These are phyloP conservation scores for Inga laurina DNA, from an alignment of 306 rosid species.

Conservation along the genomic window DNA sequence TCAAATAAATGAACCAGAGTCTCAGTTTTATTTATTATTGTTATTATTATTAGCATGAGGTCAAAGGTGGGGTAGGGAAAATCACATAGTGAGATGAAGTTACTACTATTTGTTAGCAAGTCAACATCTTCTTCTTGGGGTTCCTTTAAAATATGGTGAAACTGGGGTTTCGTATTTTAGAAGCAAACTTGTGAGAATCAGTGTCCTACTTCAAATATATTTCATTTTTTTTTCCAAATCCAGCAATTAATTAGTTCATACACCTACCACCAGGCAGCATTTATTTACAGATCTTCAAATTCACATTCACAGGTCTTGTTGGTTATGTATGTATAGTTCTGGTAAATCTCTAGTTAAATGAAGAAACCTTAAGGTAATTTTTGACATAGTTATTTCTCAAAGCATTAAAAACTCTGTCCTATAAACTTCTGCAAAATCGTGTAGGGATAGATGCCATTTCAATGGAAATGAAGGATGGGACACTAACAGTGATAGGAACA, in stretches of 20 bases:
- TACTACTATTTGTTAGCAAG: constrained; percentile 25
- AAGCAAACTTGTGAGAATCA: constrained; percentile 31
- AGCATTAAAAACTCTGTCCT: not conserved
- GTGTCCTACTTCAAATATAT: not conserved
- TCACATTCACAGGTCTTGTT: not conserved
- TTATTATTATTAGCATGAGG: not conserved
- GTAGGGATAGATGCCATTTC: constrained; percentile 87
- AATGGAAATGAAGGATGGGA: constrained; percentile 89
- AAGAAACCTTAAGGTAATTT: not conserved
- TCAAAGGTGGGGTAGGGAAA: not conserved
- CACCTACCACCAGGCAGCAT: not conserved
- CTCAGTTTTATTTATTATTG: too few relatives aligned
- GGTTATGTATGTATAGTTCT: not conserved
- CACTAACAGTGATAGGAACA: constrained; percentile 76
- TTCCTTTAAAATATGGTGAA: constrained; percentile 20
- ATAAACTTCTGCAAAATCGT: not conserved
- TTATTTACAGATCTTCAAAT: not conserved
- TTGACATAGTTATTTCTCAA: not conserved
- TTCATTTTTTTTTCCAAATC: not conserved
- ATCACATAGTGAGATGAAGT: constrained; percentile 1
- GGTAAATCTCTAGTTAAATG: not conserved
- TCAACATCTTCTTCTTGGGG: constrained; percentile 14
- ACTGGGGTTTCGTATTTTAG: constrained; percentile 31
- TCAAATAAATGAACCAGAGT: not conserved
- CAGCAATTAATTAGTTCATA: not conserved